phyloP scores from a whole-genome alignment of 768 basidiomycete genomes.

The Hericium coralloides region DNA sequence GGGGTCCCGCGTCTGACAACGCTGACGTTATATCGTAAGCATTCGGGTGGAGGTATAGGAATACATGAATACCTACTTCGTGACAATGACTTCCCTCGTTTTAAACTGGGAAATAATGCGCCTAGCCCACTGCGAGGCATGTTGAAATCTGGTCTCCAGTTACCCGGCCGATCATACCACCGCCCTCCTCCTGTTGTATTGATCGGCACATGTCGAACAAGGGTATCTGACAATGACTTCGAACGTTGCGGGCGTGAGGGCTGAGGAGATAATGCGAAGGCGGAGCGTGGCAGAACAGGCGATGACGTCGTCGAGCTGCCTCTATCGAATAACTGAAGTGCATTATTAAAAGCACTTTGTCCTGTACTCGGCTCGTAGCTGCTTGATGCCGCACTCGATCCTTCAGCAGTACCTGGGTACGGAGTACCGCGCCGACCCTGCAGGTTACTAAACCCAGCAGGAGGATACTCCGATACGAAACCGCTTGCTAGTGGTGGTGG shows the following conservation, averaged over 20 bases:
- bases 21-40: not conserved
- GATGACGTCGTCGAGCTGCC: not conserved
- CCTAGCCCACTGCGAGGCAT: slow-evolving; percentile 18
- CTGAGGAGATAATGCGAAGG: slow-evolving; percentile 4
- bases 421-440: not conserved
- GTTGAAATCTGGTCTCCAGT: slow-evolving; percentile 25
- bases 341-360: slow-evolving; percentile 11
- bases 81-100: slow-evolving; percentile 15
- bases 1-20: slow-evolving; percentile 6
- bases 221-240: slow-evolving; percentile 3
- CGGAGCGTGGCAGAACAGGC: slow-evolving; percentile 6
- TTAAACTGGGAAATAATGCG: slow-evolving; percentile 14
- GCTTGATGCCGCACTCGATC: not conserved
- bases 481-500: not conserved
- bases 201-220: not conserved
- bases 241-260: not conserved
- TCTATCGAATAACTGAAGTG: slow-evolving; percentile 1
- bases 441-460: not conserved
- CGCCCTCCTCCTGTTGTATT: not conserved
- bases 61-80: slow-evolving; percentile 4
- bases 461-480: not conserved
- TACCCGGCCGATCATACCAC: slow-evolving; percentile 12
- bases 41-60: not conserved
- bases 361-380: slow-evolving; percentile 13
- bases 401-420: not conserved